Evolutionary conservation across 2,329 filamentous ascomycete species (phyloP).

Genomic region (Sporothrix globosa): DNA sequence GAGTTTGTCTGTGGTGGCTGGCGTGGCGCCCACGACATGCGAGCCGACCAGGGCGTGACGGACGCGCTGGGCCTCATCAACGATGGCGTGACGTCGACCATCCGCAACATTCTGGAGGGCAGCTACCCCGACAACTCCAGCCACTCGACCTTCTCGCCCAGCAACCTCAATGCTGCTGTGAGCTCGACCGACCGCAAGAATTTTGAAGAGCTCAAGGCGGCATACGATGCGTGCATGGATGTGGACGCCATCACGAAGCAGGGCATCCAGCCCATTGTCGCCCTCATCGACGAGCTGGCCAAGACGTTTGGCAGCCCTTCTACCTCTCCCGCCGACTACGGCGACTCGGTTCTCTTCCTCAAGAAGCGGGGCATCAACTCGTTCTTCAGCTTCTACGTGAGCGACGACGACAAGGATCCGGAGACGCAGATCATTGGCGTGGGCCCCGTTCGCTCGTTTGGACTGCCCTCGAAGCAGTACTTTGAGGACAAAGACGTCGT

Average conservation of each 20-base stretch:
- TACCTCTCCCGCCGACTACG: conserved; percentile 41
- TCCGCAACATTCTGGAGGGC: conserved; percentile 66
- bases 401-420: conserved; percentile 51
- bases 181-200: conserved; percentile 61
- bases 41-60: conserved; percentile 63
- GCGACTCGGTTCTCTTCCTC: conserved; percentile 53
- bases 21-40: conserved; percentile 65
- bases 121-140: conserved; percentile 51
- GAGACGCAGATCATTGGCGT: conserved; percentile 44
- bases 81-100: conserved; percentile 60
- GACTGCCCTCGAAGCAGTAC: conserved; percentile 65
- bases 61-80: conserved; percentile 65
- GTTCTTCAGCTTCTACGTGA: conserved; percentile 45
- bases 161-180: conserved; percentile 43
- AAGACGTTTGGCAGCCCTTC: conserved; percentile 44
- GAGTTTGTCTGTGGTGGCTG: conserved; percentile 70
- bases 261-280: conserved; percentile 59
- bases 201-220: conserved; percentile 66
- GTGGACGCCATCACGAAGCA: conserved; percentile 58
- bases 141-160: conserved; percentile 52
- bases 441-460: conserved; percentile 54
- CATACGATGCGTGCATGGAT: conserved; percentile 69
- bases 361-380: conserved; percentile 50
- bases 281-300: conserved; percentile 58
- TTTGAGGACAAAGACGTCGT: conserved; percentile 60